Evolutionary conservation across 2,329 filamentous ascomycete species (phyloP).

Genomic region (Aspergillus tamarii): DNA sequence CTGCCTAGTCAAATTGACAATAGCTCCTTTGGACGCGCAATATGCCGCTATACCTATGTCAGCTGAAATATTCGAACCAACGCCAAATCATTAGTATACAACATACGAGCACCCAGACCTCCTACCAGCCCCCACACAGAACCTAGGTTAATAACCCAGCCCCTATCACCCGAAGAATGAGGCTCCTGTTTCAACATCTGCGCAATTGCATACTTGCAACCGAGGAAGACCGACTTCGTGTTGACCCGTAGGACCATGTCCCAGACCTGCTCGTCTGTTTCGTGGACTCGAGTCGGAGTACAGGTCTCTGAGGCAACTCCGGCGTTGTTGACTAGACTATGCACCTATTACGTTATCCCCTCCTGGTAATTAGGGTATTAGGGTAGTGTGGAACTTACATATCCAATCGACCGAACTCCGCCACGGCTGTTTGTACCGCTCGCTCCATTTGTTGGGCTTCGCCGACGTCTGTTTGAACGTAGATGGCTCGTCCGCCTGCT

Average conservation of each 20-base stretch:
- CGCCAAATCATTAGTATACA: background rate
- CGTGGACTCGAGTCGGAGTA: conserved; percentile 46
- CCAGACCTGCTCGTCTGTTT: conserved; percentile 50
- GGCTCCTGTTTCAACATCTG: conserved; percentile 43
- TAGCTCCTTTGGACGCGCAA: conserved; percentile 54
- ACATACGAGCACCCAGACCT: conserved; percentile 24
- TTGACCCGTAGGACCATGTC: conserved; percentile 47
- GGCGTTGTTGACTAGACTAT: conserved; percentile 52
- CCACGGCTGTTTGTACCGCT: conserved; percentile 40
- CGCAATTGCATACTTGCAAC: conserved; percentile 41
- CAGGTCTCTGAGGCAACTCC: conserved; percentile 50
- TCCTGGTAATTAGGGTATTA: conserved; percentile 43
- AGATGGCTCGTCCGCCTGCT: conserved; percentile 43
- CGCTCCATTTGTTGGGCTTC: conserved; percentile 39
- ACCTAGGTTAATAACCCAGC: conserved; percentile 37
- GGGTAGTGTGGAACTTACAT: conserved; percentile 37
- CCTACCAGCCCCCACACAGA: conserved; percentile 35
- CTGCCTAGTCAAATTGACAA: conserved; percentile 53
- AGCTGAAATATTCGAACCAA: conserved; percentile 8
- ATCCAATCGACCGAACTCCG: conserved; percentile 46
- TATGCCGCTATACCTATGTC: conserved; percentile 40
- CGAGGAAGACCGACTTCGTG: conserved; percentile 43
- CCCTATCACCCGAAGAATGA: conserved; percentile 32
- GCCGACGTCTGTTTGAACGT: conserved; percentile 50
- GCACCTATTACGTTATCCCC: conserved; percentile 29